Percentiles rank a stretch among this genome's conserved stretches.
Evolutionary conservation across 2,329 filamentous ascomycete species (phyloP).

Genomic region (Colletotrichum chrysophilum): DNA sequence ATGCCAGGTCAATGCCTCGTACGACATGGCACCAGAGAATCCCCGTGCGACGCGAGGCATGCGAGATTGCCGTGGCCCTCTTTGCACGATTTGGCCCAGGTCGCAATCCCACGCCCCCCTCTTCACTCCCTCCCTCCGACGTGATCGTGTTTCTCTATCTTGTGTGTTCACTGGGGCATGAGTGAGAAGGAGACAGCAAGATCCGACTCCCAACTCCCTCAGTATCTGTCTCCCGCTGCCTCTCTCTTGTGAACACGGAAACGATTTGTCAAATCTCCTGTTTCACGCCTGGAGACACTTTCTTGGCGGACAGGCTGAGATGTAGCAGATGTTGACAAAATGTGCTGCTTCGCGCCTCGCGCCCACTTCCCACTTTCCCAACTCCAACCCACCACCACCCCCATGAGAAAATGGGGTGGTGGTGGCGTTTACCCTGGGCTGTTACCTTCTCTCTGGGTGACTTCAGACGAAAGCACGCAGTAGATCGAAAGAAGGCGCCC

Average conservation of each 20-base stretch:
- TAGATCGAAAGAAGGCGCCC: constrained; percentile 2
- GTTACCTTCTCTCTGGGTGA: background rate
- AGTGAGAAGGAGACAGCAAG: background rate
- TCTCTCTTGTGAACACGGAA: background rate
- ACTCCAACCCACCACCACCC: background rate
- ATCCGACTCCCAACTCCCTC: background rate
- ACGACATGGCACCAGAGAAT: constrained; percentile 13
- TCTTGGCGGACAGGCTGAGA: constrained; percentile 16
- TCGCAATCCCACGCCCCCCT: background rate
- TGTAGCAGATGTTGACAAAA: background rate
- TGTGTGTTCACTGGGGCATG: background rate
- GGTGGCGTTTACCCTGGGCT: background rate
- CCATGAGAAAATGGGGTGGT: background rate
- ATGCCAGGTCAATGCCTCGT: background rate
- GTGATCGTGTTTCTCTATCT: background rate
- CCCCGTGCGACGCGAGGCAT: constrained; percentile 7
- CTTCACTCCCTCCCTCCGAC: background rate
- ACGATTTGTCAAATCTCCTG: constrained; percentile 11
- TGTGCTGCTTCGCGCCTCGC: background rate
- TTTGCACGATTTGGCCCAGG: background rate
- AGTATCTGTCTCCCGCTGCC: background rate
- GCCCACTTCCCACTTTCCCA: background rate
- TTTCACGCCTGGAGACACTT: constrained; percentile 19
- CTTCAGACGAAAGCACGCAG: constrained; percentile 14
- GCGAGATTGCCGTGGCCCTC: constrained; percentile 11